A percentile compares a stretch with the other conserved stretches of the same genome.
phyloP scores from a whole-genome alignment of 2,329 filamentous ascomycete genomes.

The Cercospora zeae-maydis region DNA sequence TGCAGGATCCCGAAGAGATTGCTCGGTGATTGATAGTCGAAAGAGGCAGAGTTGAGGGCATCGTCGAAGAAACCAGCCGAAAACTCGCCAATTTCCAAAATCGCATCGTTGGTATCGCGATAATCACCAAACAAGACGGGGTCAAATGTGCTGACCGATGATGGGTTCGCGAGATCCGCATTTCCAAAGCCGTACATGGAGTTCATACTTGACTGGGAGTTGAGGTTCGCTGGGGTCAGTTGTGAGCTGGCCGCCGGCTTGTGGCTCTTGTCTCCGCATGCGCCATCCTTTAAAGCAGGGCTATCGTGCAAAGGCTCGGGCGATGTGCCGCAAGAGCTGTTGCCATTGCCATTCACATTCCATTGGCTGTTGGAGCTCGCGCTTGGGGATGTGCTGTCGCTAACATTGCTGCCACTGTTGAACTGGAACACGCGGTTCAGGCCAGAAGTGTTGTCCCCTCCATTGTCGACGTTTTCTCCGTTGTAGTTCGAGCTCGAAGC shows the following conservation, averaged over 20 bases:
- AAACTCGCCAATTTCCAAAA: conserved; percentile 67
- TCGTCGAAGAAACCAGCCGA: conserved; percentile 73
- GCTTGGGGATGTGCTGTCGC: conserved; percentile 51
- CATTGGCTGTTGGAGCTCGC: conserved; percentile 51
- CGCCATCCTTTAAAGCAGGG: conserved; percentile 54
- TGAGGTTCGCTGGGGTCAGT: conserved; percentile 13
- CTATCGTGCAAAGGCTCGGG: conserved; percentile 73
- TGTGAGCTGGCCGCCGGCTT: conserved; percentile 15
- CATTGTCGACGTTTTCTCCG: conserved; percentile 32
- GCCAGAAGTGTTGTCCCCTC: conserved; percentile 43
- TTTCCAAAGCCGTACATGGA: conserved; percentile 23
- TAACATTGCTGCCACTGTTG: conserved; percentile 46
- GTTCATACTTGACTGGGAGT: conserved; percentile 21
- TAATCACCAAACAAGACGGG: conserved; percentile 90
- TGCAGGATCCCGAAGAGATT: conserved; percentile 57
- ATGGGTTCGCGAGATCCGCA: conserved; percentile 27
- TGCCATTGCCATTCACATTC: conserved; percentile 55
- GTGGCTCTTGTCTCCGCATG: conserved; percentile 56
- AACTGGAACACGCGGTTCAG: conserved; percentile 50
- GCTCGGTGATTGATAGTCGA: conserved; percentile 76
- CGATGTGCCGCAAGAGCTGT: conserved; percentile 68
- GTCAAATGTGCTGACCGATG: conserved; percentile 69
- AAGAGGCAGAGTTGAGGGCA: conserved; percentile 41
- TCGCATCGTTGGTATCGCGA: conserved; percentile 80
- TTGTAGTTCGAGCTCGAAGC: conserved; percentile 1